Conservation (phyloP, 164 flowering plant species). For the Nymphaea thermarum region DNA sequence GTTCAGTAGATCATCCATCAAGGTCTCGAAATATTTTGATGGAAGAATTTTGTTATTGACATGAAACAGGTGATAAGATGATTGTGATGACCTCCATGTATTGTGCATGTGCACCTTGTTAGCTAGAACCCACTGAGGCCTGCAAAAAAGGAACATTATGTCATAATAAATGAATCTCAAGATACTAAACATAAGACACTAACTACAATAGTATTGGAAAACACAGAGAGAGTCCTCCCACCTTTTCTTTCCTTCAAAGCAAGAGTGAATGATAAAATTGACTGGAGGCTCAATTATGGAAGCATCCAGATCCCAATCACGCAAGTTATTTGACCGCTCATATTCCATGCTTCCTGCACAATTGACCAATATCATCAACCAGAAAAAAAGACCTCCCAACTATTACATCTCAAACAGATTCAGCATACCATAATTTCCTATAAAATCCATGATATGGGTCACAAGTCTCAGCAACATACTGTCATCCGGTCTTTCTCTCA, state of each 20-base stretch:
- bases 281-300: slow-evolving; percentile 83
- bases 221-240: slow-evolving; percentile 5
- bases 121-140: slow-evolving; percentile 91
- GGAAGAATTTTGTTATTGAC: slow-evolving; percentile 43
- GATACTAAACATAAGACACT: not conserved
- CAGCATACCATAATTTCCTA: slow-evolving; percentile 78
- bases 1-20: slow-evolving; percentile 76
- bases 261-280: slow-evolving; percentile 66
- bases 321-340: slow-evolving; percentile 92
- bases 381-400: not conserved
- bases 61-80: slow-evolving; percentile 82
- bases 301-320: slow-evolving; percentile 92
- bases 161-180: not conserved
- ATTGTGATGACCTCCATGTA: slow-evolving; percentile 95
- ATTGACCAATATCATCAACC: not conserved
- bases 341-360: slow-evolving; percentile 81
- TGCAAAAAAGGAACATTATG: slow-evolving; percentile 19
- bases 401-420: not conserved
- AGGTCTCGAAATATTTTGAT: slow-evolving; percentile 39
- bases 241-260: slow-evolving; percentile 85
- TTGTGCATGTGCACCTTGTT: slow-evolving; percentile 94
- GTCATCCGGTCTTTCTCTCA: slow-evolving; percentile 92
- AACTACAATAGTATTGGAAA: not conserved
- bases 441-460: slow-evolving; percentile 81
- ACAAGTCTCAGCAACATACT: slow-evolving; percentile 82